phyloP scores from a whole-genome alignment of 805 yeast species.

The Schwanniomyces occidentalis region DNA sequence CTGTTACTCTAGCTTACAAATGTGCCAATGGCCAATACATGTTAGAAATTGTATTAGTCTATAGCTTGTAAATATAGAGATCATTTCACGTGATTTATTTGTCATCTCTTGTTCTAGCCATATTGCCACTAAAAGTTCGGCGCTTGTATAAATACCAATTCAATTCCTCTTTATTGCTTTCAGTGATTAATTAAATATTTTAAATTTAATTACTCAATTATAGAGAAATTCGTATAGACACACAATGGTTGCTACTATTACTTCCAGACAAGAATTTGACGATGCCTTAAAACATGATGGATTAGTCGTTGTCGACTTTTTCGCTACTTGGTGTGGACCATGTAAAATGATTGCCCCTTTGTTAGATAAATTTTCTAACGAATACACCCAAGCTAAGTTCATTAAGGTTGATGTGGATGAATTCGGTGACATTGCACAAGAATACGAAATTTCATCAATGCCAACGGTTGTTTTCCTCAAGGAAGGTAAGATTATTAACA shows the following conservation, averaged over 20 bases:
- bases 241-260: conserved; percentile 38
- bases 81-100: conserved; percentile 2
- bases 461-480: conserved; percentile 74
- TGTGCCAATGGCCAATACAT: too few relatives aligned
- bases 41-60: too few relatives aligned
- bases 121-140: too few relatives aligned
- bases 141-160: too few relatives aligned
- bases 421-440: conserved; percentile 71
- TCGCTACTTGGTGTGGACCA: conserved; percentile 98
- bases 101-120: too few relatives aligned
- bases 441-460: conserved; percentile 57
- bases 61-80: too few relatives aligned
- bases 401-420: conserved; percentile 91
- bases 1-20: too few relatives aligned
- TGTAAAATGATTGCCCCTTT: conserved; percentile 97
- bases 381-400: conserved; percentile 70
- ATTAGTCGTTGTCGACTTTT: conserved; percentile 91
- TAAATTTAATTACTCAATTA: too few relatives aligned
- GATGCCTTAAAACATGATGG: conserved; percentile 62
- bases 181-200: too few relatives aligned
- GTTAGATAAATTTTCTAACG: conserved; percentile 74
- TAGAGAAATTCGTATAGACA: neutral
- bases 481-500: conserved; percentile 75
- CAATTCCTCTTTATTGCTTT: too few relatives aligned
- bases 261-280: conserved; percentile 57